These are phyloP conservation scores for Raddia distichophylla DNA, from an alignment of 176 grass and related monocot genomes.

Conservation along the genomic window DNA sequence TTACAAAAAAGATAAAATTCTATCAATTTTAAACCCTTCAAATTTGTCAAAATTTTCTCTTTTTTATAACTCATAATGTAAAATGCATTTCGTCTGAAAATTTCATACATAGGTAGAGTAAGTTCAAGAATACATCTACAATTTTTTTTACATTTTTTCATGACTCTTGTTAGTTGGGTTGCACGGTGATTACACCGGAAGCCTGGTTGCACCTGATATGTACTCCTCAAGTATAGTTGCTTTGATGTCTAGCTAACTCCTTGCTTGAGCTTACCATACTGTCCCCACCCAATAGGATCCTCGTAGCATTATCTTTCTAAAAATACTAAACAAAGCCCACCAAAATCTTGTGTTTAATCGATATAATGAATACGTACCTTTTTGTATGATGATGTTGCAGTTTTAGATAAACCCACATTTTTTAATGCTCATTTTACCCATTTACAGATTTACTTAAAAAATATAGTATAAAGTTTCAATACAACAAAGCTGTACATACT, in stretches of 20 bases:
- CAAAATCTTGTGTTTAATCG: slow-evolving; percentile 7
- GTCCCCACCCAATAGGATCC: slow-evolving; percentile 51
- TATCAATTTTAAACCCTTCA: too few species aligned
- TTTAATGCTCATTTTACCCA: not conserved
- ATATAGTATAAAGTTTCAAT: not conserved
- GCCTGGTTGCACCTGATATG: too few species aligned
- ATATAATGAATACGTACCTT: not conserved
- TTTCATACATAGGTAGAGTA: too few species aligned
- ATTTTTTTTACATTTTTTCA: too few species aligned
- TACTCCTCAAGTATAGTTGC: not conserved
- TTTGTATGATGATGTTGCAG: slow-evolving; percentile 6
- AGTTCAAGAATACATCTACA: too few species aligned
- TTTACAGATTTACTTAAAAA: not conserved
- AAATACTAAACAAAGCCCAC: slow-evolving; percentile 51
- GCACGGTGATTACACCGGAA: too few species aligned
- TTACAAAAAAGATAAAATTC: too few species aligned
- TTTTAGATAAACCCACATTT: not conserved
- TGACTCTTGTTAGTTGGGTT: too few species aligned
- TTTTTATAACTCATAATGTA: too few species aligned
- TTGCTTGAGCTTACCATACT: slow-evolving; percentile 50
- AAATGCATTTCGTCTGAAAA: too few species aligned
- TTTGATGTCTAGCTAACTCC: slow-evolving; percentile 31
- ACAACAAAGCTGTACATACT: not conserved
- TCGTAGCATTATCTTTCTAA: slow-evolving; percentile 47
- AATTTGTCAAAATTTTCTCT: too few species aligned